Evolutionary conservation across 371 early-diverging fungal species (phyloP).

Genomic region (Chytridium lagenaria): DNA sequence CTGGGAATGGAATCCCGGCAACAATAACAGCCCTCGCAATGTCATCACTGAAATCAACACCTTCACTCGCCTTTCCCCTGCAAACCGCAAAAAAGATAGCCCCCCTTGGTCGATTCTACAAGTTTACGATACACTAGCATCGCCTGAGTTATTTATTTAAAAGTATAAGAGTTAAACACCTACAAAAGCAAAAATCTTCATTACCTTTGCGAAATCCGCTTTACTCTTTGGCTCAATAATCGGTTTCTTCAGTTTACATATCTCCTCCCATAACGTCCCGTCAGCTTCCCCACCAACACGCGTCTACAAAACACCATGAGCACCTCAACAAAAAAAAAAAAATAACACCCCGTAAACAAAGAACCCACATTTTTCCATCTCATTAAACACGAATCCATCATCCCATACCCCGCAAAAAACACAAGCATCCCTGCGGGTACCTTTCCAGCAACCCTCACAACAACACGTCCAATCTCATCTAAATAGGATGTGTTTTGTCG

Average conservation of each 20-base stretch:
- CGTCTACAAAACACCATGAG: too few species aligned
- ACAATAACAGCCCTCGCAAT: constrained; percentile 88
- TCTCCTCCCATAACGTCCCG: constrained; percentile 42
- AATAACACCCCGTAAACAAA: too few species aligned
- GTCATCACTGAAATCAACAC: constrained; percentile 92
- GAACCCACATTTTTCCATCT: constrained; percentile 41
- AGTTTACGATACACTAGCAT: constrained; percentile 32
- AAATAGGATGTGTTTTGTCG: constrained; percentile 45
- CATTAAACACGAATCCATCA: constrained; percentile 49
- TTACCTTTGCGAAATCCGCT: constrained; percentile 43
- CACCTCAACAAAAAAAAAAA: too few species aligned
- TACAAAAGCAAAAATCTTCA: not conserved
- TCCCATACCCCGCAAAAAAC: constrained; percentile 67
- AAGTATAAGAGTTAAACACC: not conserved
- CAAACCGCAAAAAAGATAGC: constrained; percentile 68
- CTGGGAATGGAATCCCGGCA: constrained; percentile 87
- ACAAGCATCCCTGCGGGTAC: constrained; percentile 64
- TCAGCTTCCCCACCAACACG: not conserved
- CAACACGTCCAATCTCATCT: constrained; percentile 47
- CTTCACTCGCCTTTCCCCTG: constrained; percentile 94
- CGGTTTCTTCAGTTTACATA: constrained; percentile 42
- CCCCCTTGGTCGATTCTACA: constrained; percentile 52
- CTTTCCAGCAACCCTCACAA: constrained; percentile 44
- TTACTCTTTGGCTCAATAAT: constrained; percentile 54
- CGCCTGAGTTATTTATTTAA: not conserved